Evolutionary conservation across 2,329 filamentous ascomycete species (phyloP).

Genomic region (Epichloe scottii): DNA sequence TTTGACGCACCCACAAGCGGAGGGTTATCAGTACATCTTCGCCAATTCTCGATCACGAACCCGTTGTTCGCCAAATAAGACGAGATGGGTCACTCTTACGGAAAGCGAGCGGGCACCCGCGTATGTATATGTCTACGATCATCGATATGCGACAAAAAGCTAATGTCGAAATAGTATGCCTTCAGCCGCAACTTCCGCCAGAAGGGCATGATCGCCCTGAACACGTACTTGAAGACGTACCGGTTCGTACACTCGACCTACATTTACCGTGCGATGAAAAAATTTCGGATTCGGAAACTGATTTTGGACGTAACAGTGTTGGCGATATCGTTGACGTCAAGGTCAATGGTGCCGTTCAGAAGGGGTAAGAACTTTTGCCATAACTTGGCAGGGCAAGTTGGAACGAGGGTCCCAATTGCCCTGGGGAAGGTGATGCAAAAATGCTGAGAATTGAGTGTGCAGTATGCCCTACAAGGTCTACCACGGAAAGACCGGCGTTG

Average conservation of each 20-base stretch:
- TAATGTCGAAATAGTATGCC: constrained; percentile 50
- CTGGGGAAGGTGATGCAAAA: background rate
- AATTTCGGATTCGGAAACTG: constrained; percentile 20
- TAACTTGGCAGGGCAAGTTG: background rate
- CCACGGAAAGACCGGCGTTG: constrained; percentile 96
- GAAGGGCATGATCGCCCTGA: constrained; percentile 86
- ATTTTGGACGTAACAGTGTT: constrained; percentile 47
- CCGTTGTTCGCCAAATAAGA: constrained; percentile 30
- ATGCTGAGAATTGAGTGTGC: constrained; percentile 24
- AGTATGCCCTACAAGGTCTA: constrained; percentile 99
- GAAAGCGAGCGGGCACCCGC: constrained; percentile 78
- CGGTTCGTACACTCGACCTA: constrained; percentile 39
- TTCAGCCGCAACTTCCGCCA: constrained; percentile 92
- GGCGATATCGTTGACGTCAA: constrained; percentile 99
- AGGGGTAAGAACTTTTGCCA: constrained; percentile 57
- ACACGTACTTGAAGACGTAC: constrained; percentile 91
- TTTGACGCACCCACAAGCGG: constrained; percentile 21
- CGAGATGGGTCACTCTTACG: constrained; percentile 77
- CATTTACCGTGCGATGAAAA: background rate
- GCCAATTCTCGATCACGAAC: constrained; percentile 31
- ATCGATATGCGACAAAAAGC: constrained; percentile 18
- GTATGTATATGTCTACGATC: constrained; percentile 36
- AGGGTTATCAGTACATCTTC: constrained; percentile 21
- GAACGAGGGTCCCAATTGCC: background rate
- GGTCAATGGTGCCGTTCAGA: constrained; percentile 96